Percentiles rank a stretch among this genome's conserved stretches.
These are phyloP conservation scores for Gossypium lobatum DNA, from an alignment of 441 rosid genomes.

Conservation along the genomic window DNA sequence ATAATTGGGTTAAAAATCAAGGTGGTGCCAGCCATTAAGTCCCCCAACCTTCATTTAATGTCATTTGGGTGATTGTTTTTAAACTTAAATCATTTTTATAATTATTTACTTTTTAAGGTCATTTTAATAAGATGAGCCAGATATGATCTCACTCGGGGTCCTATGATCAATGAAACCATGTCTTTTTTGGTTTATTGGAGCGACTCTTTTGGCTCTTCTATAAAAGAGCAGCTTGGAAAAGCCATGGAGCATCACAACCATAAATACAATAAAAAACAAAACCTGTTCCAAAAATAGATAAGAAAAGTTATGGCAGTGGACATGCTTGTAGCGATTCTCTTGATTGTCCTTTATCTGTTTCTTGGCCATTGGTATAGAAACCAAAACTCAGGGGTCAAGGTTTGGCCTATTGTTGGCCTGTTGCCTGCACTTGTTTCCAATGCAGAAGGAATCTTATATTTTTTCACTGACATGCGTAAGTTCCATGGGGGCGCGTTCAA, in stretches of 20 bases:
- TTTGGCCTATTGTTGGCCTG: slow-evolving; percentile 31
- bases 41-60: no score
- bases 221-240: background rate
- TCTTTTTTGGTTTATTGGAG: background rate
- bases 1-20: no score
- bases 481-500: slow-evolving; percentile 9
- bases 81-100: no score
- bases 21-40: no score
- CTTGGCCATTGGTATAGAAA: slow-evolving; percentile 24
- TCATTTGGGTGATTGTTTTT: no score
- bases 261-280: background rate
- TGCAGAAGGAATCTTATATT: background rate
- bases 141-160: no score
- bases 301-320: background rate
- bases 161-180: no score
- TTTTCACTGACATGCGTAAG: background rate
- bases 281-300: background rate
- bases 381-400: background rate
- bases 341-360: background rate
- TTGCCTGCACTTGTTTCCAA: background rate
- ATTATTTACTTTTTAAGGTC: no score
- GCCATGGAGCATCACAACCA: background rate
- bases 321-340: background rate
- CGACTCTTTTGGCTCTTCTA: background rate
- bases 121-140: no score